Evolutionary conservation across 352 stramenopile species (phyloP).

Genomic region (Phytopythium aichiense): DNA sequence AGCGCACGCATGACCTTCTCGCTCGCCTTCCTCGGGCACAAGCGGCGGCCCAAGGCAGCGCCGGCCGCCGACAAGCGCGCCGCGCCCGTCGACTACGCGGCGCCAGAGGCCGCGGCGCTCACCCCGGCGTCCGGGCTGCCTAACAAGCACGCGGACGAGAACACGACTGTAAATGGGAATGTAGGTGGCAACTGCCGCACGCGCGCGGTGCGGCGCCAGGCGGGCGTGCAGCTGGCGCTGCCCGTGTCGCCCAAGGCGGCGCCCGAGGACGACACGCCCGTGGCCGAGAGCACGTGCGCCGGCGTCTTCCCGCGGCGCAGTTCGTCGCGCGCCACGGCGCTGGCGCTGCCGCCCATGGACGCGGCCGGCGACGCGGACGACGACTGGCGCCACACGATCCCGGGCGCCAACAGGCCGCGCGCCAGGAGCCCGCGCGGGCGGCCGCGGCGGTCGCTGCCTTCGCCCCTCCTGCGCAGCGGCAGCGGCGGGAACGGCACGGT

Average conservation of each 20-base stretch:
- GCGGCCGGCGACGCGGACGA: background rate
- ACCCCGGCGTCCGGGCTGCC: background rate
- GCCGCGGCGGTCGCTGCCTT: conserved; percentile 3
- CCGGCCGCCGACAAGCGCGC: background rate
- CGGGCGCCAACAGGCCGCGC: background rate
- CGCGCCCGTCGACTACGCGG: background rate
- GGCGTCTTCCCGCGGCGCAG: conserved; percentile 10
- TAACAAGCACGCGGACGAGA: background rate
- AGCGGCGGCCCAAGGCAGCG: background rate
- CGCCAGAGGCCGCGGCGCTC: background rate
- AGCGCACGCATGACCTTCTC: conserved; percentile 1
- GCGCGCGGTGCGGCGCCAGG: conserved; percentile 14
- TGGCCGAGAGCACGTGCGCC: background rate
- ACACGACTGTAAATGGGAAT: background rate
- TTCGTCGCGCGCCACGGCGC: conserved; percentile 2
- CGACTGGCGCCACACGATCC: conserved; percentile 2
- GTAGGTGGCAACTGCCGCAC: conserved; percentile 17
- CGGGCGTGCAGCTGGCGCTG: conserved; percentile 38
- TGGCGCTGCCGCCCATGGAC: background rate
- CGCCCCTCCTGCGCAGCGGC: background rate
- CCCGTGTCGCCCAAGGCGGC: conserved; percentile 12
- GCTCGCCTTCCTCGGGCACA: conserved; percentile 2
- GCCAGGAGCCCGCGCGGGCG: background rate
- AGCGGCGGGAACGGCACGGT: conserved; percentile 6
- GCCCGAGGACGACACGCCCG: background rate